Conservation (phyloP, 2,329 filamentous ascomycete genomes). For the Aureobasidium sp. region DNA sequence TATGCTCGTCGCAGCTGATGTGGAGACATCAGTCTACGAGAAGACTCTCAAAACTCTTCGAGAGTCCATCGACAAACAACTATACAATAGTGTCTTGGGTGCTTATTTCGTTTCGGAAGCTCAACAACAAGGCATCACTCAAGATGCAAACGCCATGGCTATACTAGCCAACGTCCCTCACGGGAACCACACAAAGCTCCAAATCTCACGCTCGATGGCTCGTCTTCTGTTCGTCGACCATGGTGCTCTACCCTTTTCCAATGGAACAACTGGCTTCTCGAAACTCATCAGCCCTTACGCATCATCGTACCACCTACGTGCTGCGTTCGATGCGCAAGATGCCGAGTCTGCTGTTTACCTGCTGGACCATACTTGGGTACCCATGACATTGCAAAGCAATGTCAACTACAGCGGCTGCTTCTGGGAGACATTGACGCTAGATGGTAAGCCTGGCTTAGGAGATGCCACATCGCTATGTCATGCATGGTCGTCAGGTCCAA, state of each 20-base stretch:
- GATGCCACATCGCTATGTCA: neutral
- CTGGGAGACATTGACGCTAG: neutral
- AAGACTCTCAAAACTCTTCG: neutral
- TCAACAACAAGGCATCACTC: neutral
- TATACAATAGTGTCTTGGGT: neutral
- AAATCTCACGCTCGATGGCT: neutral
- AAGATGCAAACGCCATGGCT: neutral
- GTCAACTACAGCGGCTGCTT: neutral
- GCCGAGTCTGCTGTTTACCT: neutral
- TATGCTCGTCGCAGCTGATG: neutral
- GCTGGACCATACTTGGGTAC: neutral
- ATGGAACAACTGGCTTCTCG: neutral
- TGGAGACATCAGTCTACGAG: neutral
- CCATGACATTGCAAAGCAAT: neutral
- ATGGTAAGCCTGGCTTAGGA: neutral
- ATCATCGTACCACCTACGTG: neutral
- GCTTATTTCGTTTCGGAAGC: neutral
- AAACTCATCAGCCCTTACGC: neutral
- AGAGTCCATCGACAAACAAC: neutral
- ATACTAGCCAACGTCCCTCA: neutral
- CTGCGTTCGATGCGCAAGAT: neutral
- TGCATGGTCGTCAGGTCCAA: neutral
- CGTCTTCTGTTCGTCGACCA: neutral
- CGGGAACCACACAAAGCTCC: neutral
- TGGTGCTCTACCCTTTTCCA: neutral